Conservation (phyloP, 352 stramenopile species). For the Thraustochytrium striatum region DNA sequence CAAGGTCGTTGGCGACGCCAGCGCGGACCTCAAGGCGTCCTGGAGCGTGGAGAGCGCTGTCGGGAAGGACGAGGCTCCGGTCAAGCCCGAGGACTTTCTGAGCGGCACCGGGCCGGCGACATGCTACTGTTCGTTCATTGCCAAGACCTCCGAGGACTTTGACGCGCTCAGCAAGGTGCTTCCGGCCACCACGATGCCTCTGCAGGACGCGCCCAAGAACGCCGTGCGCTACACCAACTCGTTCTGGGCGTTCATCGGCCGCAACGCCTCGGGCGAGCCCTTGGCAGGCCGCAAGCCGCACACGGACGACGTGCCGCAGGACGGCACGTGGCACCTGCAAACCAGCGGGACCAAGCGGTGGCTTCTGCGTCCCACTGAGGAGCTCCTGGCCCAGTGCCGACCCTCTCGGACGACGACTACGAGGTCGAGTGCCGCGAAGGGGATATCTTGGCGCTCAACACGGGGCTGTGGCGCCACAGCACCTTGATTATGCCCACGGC, state of each 20-base stretch:
- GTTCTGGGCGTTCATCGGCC: conserved; percentile 57
- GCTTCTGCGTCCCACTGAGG: conserved; percentile 59
- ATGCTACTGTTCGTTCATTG: conserved; percentile 72
- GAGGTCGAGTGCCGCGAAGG: conserved; percentile 54
- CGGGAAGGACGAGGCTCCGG: background rate
- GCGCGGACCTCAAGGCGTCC: background rate
- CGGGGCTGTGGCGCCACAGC: conserved; percentile 63
- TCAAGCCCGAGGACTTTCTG: background rate
- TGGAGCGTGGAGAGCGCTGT: conserved; percentile 33
- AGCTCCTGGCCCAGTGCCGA: conserved; percentile 52
- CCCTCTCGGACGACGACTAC: conserved; percentile 53
- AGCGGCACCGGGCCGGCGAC: background rate
- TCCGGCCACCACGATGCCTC: conserved; percentile 56
- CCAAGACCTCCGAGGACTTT: conserved; percentile 60
- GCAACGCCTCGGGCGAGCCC: conserved; percentile 53
- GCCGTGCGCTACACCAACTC: conserved; percentile 22
- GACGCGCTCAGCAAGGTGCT: conserved; percentile 64
- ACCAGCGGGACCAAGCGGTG: conserved; percentile 62
- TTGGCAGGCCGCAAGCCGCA: conserved; percentile 61
- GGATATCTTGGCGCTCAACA: conserved; percentile 61
- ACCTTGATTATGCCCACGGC: conserved; percentile 57
- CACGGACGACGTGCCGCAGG: conserved; percentile 65
- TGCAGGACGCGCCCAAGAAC: conserved; percentile 58
- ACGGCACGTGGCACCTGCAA: conserved; percentile 69
- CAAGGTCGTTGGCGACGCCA: background rate